These are phyloP conservation scores for Plasmopara muralis DNA, from an alignment of 352 stramenopile genomes.

Conservation along the genomic window DNA sequence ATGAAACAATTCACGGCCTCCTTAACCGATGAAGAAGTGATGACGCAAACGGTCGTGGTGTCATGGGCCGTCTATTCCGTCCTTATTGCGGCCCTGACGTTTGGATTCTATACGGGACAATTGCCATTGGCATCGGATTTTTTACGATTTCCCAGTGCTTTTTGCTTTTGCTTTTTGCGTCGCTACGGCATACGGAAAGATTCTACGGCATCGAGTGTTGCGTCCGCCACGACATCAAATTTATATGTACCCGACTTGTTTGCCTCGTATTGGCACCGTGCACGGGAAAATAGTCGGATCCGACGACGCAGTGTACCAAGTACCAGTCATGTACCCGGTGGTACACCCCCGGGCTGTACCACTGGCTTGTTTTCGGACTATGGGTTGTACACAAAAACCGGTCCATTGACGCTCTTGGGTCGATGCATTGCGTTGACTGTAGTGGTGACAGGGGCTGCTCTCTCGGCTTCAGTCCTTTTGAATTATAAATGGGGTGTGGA, in stretches of 20 bases:
- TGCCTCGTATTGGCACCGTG: conserved; percentile 32
- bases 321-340: conserved; percentile 16
- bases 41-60: conserved; percentile 45
- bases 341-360: neutral
- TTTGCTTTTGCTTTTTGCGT: conserved; percentile 29
- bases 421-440: conserved; percentile 29
- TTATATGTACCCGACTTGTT: conserved; percentile 38
- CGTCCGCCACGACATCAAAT: conserved; percentile 3
- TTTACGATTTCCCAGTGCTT: conserved; percentile 29
- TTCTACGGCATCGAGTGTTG: conserved; percentile 26
- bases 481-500: conserved; percentile 41
- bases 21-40: conserved; percentile 50
- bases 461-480: conserved; percentile 42
- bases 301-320: conserved; percentile 22
- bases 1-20: conserved; percentile 52
- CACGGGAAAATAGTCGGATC: conserved; percentile 13
- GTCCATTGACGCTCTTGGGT: conserved; percentile 21
- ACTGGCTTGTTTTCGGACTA: conserved; percentile 10
- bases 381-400: conserved; percentile 24
- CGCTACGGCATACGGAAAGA: conserved; percentile 36
- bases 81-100: conserved; percentile 41
- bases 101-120: conserved; percentile 44
- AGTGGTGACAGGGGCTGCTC: conserved; percentile 24
- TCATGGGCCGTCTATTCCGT: conserved; percentile 46
- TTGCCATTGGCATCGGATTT: conserved; percentile 51